Percentiles rank a stretch among this genome's conserved stretches.
Conservation (phyloP, 257 asterid genomes). For the Nicotiana noctiflora region DNA sequence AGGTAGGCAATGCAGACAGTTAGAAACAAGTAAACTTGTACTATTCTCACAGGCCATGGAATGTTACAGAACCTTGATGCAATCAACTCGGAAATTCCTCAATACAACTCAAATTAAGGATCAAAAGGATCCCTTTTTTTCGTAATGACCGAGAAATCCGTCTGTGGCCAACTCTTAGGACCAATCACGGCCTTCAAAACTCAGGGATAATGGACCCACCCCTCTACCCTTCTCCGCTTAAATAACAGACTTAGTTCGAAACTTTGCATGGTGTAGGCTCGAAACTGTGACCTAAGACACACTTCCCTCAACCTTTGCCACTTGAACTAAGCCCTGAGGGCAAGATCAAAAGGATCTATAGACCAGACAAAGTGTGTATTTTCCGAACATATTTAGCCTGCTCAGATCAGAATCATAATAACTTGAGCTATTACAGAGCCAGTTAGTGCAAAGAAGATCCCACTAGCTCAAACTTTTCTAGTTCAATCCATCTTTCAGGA, state of each 20-base stretch:
- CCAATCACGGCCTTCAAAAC: too few relatives aligned
- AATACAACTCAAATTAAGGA: neutral
- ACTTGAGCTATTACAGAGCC: neutral
- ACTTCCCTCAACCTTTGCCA: too few relatives aligned
- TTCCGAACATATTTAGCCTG: neutral
- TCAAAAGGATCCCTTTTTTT: constrained; percentile 10
- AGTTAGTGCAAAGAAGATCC: neutral
- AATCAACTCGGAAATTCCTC: neutral
- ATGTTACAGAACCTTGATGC: neutral
- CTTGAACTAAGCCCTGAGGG: too few relatives aligned
- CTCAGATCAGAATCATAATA: neutral
- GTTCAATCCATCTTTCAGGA: neutral
- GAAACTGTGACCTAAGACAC: too few relatives aligned
- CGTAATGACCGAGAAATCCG: too few relatives aligned
- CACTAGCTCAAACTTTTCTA: neutral
- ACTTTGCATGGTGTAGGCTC: too few relatives aligned
- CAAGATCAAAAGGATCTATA: neutral
- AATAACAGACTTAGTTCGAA: too few relatives aligned
- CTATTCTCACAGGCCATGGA: neutral
- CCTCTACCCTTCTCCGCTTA: too few relatives aligned
- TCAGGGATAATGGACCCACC: too few relatives aligned
- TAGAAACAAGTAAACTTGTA: constrained; percentile 9
- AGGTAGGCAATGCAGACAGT: neutral
- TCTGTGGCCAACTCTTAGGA: too few relatives aligned
- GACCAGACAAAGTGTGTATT: neutral